These are phyloP conservation scores for Trichoderma sp. DNA, from an alignment of 2,329 filamentous ascomycete genomes.

Conservation along the genomic window DNA sequence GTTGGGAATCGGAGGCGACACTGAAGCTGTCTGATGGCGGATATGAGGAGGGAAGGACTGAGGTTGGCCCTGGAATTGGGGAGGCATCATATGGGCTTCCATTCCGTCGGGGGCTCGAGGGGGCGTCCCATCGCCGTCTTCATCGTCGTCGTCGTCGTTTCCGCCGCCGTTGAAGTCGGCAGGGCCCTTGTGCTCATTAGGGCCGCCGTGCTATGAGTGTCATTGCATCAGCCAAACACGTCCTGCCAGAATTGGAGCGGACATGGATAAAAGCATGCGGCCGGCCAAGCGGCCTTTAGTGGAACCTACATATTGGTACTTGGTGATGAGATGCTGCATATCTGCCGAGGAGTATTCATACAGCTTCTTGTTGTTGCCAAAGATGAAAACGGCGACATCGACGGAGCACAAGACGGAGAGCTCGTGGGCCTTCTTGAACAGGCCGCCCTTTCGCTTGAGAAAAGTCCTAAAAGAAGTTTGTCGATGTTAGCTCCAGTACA, in stretches of 20 bases:
- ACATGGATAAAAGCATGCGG: slow-evolving; percentile 18
- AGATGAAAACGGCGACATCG: slow-evolving; percentile 98
- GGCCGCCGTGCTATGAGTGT: slow-evolving; percentile 72
- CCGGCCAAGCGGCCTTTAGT: slow-evolving; percentile 21
- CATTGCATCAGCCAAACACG: slow-evolving; percentile 1
- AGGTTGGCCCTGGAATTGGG: slow-evolving; percentile 67
- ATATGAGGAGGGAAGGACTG: slow-evolving; percentile 75
- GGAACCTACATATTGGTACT: slow-evolving; percentile 83
- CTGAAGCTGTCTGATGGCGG: slow-evolving; percentile 78
- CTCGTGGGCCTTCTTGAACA: slow-evolving; percentile 99
- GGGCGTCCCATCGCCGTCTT: slow-evolving; percentile 68
- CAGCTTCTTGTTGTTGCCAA: slow-evolving; percentile 97
- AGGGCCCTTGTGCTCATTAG: slow-evolving; percentile 96
- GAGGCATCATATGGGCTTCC: slow-evolving; percentile 63
- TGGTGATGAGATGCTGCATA: slow-evolving; percentile 84
- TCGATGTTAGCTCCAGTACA: slow-evolving; percentile 29
- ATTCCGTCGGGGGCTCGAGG: slow-evolving; percentile 61
- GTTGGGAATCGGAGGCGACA: slow-evolving; percentile 84
- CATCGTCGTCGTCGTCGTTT: slow-evolving; percentile 82
- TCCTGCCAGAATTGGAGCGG: background rate
- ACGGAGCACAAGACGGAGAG: slow-evolving; percentile 96
- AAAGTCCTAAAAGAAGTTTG: slow-evolving; percentile 71
- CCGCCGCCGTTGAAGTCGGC: slow-evolving; percentile 86
- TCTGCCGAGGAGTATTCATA: slow-evolving; percentile 96
- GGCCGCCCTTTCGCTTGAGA: slow-evolving; percentile 94